Evolutionary conservation across 768 basidiomycete species (phyloP).

Genomic region (Melanogaster broomeanus): DNA sequence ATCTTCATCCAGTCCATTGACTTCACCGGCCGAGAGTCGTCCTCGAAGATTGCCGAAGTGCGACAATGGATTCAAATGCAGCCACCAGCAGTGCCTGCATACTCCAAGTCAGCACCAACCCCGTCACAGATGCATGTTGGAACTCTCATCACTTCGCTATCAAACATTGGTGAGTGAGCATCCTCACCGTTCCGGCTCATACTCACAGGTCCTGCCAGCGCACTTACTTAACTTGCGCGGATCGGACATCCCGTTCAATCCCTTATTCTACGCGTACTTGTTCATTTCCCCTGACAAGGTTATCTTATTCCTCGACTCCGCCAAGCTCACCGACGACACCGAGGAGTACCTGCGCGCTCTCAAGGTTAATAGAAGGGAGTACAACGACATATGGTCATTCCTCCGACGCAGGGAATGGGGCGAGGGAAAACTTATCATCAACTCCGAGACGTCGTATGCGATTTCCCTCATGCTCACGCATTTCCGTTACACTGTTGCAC

Average conservation of each 20-base stretch:
- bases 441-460: constrained; percentile 76
- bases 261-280: constrained; percentile 87
- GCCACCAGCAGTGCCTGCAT: constrained; percentile 59
- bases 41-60: constrained; percentile 68
- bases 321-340: constrained; percentile 63
- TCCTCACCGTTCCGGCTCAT: background rate
- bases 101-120: constrained; percentile 61
- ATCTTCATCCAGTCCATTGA: constrained; percentile 71
- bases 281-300: constrained; percentile 64
- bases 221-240: constrained; percentile 90
- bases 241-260: constrained; percentile 88
- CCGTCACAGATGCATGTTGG: constrained; percentile 64
- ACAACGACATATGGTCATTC: constrained; percentile 80
- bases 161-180: constrained; percentile 61
- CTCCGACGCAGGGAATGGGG: constrained; percentile 76
- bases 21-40: constrained; percentile 67
- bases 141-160: constrained; percentile 67
- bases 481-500: constrained; percentile 73
- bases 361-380: constrained; percentile 60
- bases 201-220: constrained; percentile 44
- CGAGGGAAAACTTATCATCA: constrained; percentile 75
- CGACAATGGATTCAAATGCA: constrained; percentile 69
- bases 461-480: constrained; percentile 85
- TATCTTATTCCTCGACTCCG: constrained; percentile 74
- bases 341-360: constrained; percentile 57